These are phyloP conservation scores for Mycothermus thermophilus DNA, from an alignment of 495 filamentous ascomycete species.

Conservation along the genomic window DNA sequence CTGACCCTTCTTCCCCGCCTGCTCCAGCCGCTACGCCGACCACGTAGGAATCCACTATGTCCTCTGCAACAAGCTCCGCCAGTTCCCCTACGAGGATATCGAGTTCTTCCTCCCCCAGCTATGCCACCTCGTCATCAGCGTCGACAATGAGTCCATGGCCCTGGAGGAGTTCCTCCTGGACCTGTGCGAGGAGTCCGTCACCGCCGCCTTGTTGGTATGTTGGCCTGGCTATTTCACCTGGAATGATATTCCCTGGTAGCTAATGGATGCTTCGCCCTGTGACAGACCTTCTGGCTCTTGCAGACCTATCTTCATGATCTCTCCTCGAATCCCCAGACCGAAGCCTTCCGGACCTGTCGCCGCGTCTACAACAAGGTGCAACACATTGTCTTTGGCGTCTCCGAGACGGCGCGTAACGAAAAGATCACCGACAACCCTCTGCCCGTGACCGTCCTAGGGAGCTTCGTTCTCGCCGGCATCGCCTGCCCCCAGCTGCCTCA, in stretches of 20 bases:
- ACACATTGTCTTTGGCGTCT: slow-evolving; percentile 58
- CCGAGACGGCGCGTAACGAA: slow-evolving; percentile 46
- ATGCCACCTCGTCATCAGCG: slow-evolving; percentile 64
- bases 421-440: slow-evolving; percentile 62
- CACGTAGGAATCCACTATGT: slow-evolving; percentile 73
- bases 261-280: slow-evolving; percentile 5
- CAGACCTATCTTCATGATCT: slow-evolving; percentile 70
- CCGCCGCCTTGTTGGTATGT: slow-evolving; percentile 58
- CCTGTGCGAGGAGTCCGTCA: slow-evolving; percentile 66
- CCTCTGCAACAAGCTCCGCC: slow-evolving; percentile 63
- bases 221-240: too few relatives aligned
- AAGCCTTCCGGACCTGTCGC: slow-evolving; percentile 57
- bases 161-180: slow-evolving; percentile 69
- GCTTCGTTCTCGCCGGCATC: slow-evolving; percentile 53
- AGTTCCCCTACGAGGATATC: slow-evolving; percentile 69
- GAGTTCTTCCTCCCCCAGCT: slow-evolving; percentile 73
- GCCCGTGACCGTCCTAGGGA: slow-evolving; percentile 56
- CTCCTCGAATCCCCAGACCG: slow-evolving; percentile 49
- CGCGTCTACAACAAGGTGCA: slow-evolving; percentile 70
- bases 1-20: slow-evolving; percentile 6
- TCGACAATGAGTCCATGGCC: slow-evolving; percentile 74
- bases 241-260: too few relatives aligned
- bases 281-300: slow-evolving; percentile 70
- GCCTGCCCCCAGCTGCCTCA: slow-evolving; percentile 38
- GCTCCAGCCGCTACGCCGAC: slow-evolving; percentile 57